Base-by-base conservation (phyloP, 768 basidiomycete species). In the Rossbeevera mucosa region DNA sequence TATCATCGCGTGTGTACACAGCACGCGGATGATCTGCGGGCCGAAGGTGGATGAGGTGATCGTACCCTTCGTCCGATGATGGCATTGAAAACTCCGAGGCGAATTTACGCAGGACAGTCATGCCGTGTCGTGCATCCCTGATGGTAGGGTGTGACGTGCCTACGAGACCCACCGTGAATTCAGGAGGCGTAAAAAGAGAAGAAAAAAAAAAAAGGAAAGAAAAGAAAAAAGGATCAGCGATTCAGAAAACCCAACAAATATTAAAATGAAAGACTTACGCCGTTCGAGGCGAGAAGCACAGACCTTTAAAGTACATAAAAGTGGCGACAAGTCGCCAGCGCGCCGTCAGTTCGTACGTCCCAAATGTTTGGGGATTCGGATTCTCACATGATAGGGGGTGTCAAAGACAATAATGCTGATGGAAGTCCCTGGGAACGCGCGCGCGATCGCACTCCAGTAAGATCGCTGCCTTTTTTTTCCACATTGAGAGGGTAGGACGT, bases 121-220 rank as follows among this genome's bases (percentile, higher is more conserved):
- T 61, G 18, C 81, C 87, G 41, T 80, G 74, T 62, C 79, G 77
- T 48, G 77, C 74, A 57, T 68, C 75, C 56, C 72, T 81, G 68
- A 92, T 91, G 49, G 90, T 92, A 47, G 89, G 91, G 70, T 90
- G 89, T 45, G 71, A 74, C 30, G 75, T 76, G 59, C 89, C 89
- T 91, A 63, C 62, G 42, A 57, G 48, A 42, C 50, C 51, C 26
- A 14, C n/a, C 45, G 14, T 30, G 16, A 44, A 26, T 43, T n/a
- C 14, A 25, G 8, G 42, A 25, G 8, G 42, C 42, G 24, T 16
- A 42, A 21, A 41, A 11, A 31, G 14, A 16, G 33, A n/a, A 9
- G n/a, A n/a, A 33, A 25, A 16, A 43, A 13, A 21, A 41, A 13
- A 41, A 24, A 43, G n/a, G 33, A 38, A 28, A 11, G 18, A 11